Percentiles rank a stretch among this genome's conserved stretches.
phyloP scores from a whole-genome alignment of 169 alveolate genomes.

The Haemoproteus tartakovskyi region DNA sequence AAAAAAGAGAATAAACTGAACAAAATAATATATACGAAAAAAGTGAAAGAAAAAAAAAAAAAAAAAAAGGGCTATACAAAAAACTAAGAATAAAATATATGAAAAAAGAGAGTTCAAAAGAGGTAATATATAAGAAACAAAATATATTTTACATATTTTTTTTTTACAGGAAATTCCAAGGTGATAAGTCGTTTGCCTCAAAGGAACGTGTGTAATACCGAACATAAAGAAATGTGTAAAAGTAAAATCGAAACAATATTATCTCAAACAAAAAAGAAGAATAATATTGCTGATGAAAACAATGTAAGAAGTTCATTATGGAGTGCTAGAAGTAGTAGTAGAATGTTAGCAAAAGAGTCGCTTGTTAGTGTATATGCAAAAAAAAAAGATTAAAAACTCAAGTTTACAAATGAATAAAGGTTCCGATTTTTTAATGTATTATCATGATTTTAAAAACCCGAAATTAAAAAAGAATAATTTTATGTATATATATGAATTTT shows the following conservation, averaged over 20 bases:
- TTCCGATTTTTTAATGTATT: slow-evolving; percentile 32
- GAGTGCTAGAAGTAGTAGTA: no score
- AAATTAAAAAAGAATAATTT: slow-evolving; percentile 31
- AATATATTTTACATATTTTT: no score
- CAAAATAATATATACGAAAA: not conserved
- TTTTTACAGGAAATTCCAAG: no score
- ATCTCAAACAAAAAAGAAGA: not conserved
- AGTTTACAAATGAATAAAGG: slow-evolving; percentile 7
- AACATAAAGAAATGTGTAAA: not conserved
- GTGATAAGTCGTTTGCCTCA: no score
- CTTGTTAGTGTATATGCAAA: not conserved
- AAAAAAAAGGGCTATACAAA: not conserved
- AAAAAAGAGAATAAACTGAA: no score
- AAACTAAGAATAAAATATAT: not conserved
- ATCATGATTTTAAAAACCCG: slow-evolving; percentile 55
- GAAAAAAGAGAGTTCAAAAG: not conserved
- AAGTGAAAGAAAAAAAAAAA: not conserved
- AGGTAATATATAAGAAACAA: not conserved
- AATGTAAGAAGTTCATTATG: no score
- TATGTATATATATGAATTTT: slow-evolving; percentile 44
- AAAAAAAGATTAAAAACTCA: slow-evolving; percentile 29
- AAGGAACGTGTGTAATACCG: not conserved
- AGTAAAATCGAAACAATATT: not conserved
- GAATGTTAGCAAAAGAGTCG: not conserved
- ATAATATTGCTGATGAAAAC: not conserved